Evolutionary conservation across 306 rosid species (phyloP).

Genomic region (Abrus precatorius): DNA sequence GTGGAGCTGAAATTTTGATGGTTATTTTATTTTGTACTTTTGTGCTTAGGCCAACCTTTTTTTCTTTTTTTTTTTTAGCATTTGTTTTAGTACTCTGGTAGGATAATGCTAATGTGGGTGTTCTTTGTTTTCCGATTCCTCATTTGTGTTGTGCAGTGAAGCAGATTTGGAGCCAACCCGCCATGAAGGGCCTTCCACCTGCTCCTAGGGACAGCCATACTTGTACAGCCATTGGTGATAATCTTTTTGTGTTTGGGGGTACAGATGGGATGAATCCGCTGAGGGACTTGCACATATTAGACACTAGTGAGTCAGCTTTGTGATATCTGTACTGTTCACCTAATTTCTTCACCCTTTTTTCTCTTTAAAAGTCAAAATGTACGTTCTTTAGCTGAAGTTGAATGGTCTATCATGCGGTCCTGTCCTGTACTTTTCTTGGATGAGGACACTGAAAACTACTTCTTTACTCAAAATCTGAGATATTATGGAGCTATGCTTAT

Average conservation of each 20-base stretch:
- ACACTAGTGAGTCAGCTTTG: slow-evolving; percentile 77
- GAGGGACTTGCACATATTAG: slow-evolving; percentile 82
- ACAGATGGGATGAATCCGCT: slow-evolving; percentile 96
- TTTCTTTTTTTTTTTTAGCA: slow-evolving; percentile 1
- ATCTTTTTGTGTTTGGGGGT: slow-evolving; percentile 93
- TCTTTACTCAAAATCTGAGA: slow-evolving; percentile 22
- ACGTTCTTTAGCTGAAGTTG: slow-evolving; percentile 35
- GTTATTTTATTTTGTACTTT: background rate
- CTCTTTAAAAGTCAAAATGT: slow-evolving; percentile 27
- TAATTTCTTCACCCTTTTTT: slow-evolving; percentile 16
- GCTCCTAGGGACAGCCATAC: slow-evolving; percentile 95
- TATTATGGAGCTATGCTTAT: slow-evolving; percentile 29
- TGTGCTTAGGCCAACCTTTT: background rate
- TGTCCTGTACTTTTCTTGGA: slow-evolving; percentile 32
- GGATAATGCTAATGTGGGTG: slow-evolving; percentile 30
- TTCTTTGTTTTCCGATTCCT: slow-evolving; percentile 42
- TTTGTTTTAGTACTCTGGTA: slow-evolving; percentile 30
- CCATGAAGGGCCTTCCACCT: slow-evolving; percentile 78
- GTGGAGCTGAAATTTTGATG: slow-evolving; percentile 21
- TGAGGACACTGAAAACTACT: background rate
- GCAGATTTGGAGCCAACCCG: slow-evolving; percentile 87
- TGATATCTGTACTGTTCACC: slow-evolving; percentile 10
- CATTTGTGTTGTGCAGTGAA: slow-evolving; percentile 75
- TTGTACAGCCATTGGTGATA: slow-evolving; percentile 83
- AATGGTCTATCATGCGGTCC: slow-evolving; percentile 32